Conservation (phyloP, 345 rosid genomes). For the Brassica incana region DNA sequence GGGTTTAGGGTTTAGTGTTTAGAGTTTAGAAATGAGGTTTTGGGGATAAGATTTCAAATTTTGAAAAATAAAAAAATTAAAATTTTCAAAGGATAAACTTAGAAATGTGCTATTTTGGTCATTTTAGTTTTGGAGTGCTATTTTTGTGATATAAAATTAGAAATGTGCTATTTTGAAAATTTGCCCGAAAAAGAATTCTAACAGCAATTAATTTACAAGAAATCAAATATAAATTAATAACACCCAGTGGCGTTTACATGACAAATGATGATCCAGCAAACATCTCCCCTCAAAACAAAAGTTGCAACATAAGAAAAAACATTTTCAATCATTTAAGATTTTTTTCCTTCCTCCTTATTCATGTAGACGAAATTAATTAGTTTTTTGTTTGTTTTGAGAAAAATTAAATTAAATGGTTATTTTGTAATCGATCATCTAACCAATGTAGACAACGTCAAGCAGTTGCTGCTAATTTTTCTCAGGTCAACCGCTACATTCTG, state of each 20-base stretch:
- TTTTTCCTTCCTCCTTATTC: background rate
- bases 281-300: slow-evolving; percentile 16
- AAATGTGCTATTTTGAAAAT: no score
- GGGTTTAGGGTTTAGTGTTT: no score
- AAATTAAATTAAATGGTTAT: background rate
- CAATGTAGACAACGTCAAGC: slow-evolving; percentile 38
- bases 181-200: slow-evolving; percentile 1
- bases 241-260: slow-evolving; percentile 33
- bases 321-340: background rate
- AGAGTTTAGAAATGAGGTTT: no score
- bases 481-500: slow-evolving; percentile 31
- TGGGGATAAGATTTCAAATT: no score
- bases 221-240: slow-evolving; percentile 19
- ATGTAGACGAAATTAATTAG: background rate
- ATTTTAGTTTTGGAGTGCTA: no score
- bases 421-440: slow-evolving; percentile 22
- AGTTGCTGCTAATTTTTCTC: slow-evolving; percentile 36
- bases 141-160: no score
- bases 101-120: no score
- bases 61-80: no score
- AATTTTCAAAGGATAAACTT: no score
- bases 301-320: background rate
- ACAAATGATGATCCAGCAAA: slow-evolving; percentile 18
- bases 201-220: slow-evolving; percentile 10
- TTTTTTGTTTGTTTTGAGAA: slow-evolving; percentile 7